Base-by-base conservation (phyloP, 2,329 filamentous ascomycete species). In the Monilinia fructicola region DNA sequence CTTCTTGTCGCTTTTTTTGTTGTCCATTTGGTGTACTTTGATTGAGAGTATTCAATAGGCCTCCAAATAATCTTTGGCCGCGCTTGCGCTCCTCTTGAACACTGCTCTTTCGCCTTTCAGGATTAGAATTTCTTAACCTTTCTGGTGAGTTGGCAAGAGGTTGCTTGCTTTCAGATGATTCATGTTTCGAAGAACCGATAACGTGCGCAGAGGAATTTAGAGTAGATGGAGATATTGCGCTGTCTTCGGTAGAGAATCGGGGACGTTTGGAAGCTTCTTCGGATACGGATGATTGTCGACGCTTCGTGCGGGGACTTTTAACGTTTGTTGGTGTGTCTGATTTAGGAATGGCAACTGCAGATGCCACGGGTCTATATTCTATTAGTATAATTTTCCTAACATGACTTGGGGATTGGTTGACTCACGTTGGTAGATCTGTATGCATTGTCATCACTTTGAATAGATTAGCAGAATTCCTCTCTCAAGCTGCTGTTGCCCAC, bases 51-150 rank as follows among this genome's bases (percentile, higher is more conserved):
- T 72, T 77, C 11, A 77, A 58, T 21, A 96, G 80, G 46, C 89
- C 91, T 69, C 94, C 93, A 76, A 97, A 97, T 68, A 98, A 82
- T 64, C 94, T 86, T 78, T 91, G 90, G 28, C 91, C 91, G 48
- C 94, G 89, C 76, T 91, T 92, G 77, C 89, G 92, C 76, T 98
- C 94, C 74, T 96, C 90, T 67, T 87, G 81, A 38, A 82, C 79
- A 62, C 83, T 78, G 66, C 76, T 81, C 69, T 77, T 79, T 61
- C 81, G 79, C 61, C 78, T 62, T 46, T 75, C 75, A 46, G 66
- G 14, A 52, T 68, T 64, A 53, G 42, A 54, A 62, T 70, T 71
- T 46, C 58, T 55, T 4, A 61, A 56, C 28, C 55, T 54, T n/a
- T 50, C 62, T 58, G 28, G 40, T 7, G 28, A 40, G 50, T 35